A percentile compares a stretch with the other conserved stretches of the same genome.
Conservation (phyloP, 108 stramenopile species). For the Discostella stelligeroides region DNA sequence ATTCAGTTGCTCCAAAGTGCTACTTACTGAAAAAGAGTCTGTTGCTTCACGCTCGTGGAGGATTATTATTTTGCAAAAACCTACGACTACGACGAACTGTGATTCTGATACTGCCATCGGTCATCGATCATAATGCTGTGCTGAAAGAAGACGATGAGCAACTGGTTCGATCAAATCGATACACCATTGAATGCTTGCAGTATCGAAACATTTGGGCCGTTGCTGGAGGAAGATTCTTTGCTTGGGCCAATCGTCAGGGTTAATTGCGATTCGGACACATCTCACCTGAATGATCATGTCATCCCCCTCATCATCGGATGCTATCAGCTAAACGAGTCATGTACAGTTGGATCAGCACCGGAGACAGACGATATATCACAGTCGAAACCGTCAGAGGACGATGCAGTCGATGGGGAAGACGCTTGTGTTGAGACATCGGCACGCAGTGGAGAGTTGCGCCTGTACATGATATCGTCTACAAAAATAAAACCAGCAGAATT, state of each 20-base stretch:
- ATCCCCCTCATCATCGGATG: conserved; percentile 66
- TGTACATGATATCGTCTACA: conserved; percentile 32
- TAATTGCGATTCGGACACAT: background rate
- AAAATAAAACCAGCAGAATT: conserved; percentile 10
- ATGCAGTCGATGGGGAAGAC: conserved; percentile 9
- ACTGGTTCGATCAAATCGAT: conserved; percentile 49
- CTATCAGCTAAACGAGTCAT: conserved; percentile 74
- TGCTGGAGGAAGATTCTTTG: conserved; percentile 1
- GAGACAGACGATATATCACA: conserved; percentile 4
- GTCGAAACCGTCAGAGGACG: background rate
- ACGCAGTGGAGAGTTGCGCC: conserved; percentile 50
- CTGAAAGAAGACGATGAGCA: conserved; percentile 2
- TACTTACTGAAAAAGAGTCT: no score
- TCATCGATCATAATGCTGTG: no score
- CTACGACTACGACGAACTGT: no score
- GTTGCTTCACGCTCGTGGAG: no score
- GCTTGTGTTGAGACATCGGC: background rate
- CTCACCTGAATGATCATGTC: background rate
- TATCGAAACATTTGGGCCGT: conserved; percentile 53
- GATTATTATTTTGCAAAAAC: no score
- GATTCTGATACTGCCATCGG: no score
- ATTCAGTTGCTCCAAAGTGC: no score
- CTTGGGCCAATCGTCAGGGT: background rate
- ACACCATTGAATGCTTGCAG: conserved; percentile 78
- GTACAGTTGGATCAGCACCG: background rate